Conservation (phyloP, 2,329 filamentous ascomycete species). For the Clarireedia sp. region DNA sequence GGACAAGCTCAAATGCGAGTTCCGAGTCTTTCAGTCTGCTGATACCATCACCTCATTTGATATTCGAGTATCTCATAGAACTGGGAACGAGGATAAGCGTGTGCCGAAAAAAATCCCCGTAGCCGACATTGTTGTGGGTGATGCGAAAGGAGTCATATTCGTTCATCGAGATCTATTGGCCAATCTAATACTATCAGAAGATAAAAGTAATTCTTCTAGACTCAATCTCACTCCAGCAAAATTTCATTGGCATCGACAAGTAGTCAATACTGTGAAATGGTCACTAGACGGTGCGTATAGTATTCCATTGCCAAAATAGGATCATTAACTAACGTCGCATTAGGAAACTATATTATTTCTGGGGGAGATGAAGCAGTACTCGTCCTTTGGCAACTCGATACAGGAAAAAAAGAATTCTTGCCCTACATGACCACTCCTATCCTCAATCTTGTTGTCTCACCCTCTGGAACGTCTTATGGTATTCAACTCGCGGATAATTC, state of each 20-base stretch:
- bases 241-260: constrained; percentile 84
- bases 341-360: constrained; percentile 88
- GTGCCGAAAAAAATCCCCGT: constrained; percentile 30
- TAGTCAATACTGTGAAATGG: constrained; percentile 82
- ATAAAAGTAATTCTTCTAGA: constrained; percentile 16
- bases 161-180: constrained; percentile 70
- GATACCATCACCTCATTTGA: constrained; percentile 63
- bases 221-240: constrained; percentile 46
- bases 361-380: constrained; percentile 85
- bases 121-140: constrained; percentile 72
- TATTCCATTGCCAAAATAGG: not conserved
- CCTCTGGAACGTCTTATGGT: constrained; percentile 71
- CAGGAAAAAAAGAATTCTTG: constrained; percentile 70
- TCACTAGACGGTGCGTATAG: constrained; percentile 68
- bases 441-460: constrained; percentile 76
- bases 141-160: constrained; percentile 67
- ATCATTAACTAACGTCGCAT: constrained; percentile 25
- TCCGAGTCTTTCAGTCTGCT: constrained; percentile 50
- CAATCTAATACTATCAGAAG: constrained; percentile 40
- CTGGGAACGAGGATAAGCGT: constrained; percentile 18
- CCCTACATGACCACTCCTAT: constrained; percentile 86
- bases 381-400: constrained; percentile 89
- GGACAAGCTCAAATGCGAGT: constrained; percentile 44
- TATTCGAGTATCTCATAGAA: constrained; percentile 38
- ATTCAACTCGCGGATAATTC: constrained; percentile 89